Evolutionary conservation across 2,329 filamentous ascomycete species (phyloP).

Genomic region (Xylariaceae sp.): DNA sequence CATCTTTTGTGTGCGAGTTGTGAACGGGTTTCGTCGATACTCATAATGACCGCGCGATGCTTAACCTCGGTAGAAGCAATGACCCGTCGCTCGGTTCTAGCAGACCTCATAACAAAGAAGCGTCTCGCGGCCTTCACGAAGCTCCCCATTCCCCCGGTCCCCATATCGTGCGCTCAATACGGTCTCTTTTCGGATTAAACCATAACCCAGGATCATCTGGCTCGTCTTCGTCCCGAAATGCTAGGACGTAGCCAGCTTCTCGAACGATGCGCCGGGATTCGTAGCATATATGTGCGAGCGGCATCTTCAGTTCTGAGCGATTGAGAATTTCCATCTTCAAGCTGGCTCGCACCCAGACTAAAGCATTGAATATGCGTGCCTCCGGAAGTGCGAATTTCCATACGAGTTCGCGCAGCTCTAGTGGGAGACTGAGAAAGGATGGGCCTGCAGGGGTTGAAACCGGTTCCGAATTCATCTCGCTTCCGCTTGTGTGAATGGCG

Average conservation of each 20-base stretch:
- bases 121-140: not conserved
- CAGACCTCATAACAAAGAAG: too few relatives aligned
- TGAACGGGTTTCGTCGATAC: too few relatives aligned
- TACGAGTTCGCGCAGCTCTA: slow-evolving; percentile 29
- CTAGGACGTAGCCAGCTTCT: slow-evolving; percentile 26
- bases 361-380: slow-evolving; percentile 22
- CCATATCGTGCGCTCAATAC: slow-evolving; percentile 28
- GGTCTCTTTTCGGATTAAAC: slow-evolving; percentile 25
- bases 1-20: too few relatives aligned
- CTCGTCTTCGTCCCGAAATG: slow-evolving; percentile 27
- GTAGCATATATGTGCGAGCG: slow-evolving; percentile 27
- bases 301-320: slow-evolving; percentile 22
- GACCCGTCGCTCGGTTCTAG: too few relatives aligned
- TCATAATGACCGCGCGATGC: too few relatives aligned
- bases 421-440: slow-evolving; percentile 24
- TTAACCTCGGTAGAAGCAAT: too few relatives aligned
- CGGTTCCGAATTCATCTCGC: too few relatives aligned
- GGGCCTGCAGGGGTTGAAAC: not conserved
- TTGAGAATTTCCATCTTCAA: slow-evolving; percentile 27
- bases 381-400: slow-evolving; percentile 27
- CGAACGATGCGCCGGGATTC: slow-evolving; percentile 27
- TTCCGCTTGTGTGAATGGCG: too few relatives aligned
- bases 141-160: slow-evolving; percentile 21
- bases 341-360: slow-evolving; percentile 23
- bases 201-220: slow-evolving; percentile 27